Evolutionary conservation across 192 early-diverging fungal genomes (phyloP).

Genomic region (Cladochytrium replicatum): DNA sequence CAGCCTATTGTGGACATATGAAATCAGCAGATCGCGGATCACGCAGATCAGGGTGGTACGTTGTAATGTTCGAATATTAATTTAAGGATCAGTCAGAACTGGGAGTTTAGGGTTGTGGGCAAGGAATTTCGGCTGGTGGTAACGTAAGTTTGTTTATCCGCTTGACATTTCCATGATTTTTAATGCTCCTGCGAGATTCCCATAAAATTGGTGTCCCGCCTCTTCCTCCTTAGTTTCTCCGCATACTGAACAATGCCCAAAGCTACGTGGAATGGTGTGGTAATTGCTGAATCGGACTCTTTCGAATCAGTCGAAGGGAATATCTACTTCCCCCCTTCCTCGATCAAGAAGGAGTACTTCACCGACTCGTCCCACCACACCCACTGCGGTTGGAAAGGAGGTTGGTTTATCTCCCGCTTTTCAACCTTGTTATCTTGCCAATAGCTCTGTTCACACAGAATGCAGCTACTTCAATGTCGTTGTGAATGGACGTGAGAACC

Average conservation of each 20-base stretch:
- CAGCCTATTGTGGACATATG: too few species aligned
- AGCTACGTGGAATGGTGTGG: constrained; percentile 14
- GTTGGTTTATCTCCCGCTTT: constrained; percentile 1
- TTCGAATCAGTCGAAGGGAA: constrained; percentile 34
- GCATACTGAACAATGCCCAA: neutral
- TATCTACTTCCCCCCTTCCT: constrained; percentile 25
- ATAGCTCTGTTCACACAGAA: neutral
- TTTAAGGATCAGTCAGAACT: too few species aligned
- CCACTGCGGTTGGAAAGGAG: constrained; percentile 38
- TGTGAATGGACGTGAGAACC: constrained; percentile 37
- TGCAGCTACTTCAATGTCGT: constrained; percentile 25
- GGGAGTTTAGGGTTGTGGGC: too few species aligned
- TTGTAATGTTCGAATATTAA: too few species aligned
- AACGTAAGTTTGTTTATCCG: too few species aligned
- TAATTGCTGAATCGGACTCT: constrained; percentile 27
- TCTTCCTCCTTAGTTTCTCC: too few species aligned
- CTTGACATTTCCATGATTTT: too few species aligned
- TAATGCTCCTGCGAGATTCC: too few species aligned
- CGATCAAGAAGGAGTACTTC: constrained; percentile 32
- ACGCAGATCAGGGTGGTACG: too few species aligned
- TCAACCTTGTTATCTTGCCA: neutral
- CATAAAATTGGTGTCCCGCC: too few species aligned
- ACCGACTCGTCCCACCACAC: constrained; percentile 20
- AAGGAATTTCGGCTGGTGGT: too few species aligned
- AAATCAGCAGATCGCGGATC: too few species aligned